Evolutionary conservation across 805 yeast genomes (phyloP), one percentile per base, ranked within the genome.

Genomic region (Brettanomyces nanus): DNA sequence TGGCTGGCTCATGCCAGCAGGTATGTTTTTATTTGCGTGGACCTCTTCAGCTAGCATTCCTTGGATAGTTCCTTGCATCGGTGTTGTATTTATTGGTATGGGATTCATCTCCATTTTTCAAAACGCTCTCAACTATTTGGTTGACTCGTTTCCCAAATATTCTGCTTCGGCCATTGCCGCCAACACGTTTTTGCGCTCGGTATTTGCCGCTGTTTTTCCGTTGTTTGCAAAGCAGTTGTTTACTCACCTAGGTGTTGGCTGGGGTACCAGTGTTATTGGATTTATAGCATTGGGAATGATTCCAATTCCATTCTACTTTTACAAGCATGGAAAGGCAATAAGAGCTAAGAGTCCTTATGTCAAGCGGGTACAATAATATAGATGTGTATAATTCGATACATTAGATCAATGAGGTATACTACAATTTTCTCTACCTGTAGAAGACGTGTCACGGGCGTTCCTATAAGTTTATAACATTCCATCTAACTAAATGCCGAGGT

Each of bases 161-260:
- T 74, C 86, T 0, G 87, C 87, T 0, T 71, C 80, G n/a, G 71
- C 54, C 3, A 46, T 53, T 44, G 58, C 56, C 5, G 76, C 75
- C 0, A 82, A 81, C 3, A 75, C 85, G 0, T 70, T 80, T 43
- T 71, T 77, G 48, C 65, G 92, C 48, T 76, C 85, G 4, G 54
- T 71, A 31, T 69, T 81, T 49, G 90, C 89, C 1, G 81, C 78
- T 38, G 65, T 72, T 9, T 79, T 82, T 61, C 92, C 87, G 3
- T 58, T 80, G 32, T 77, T 79, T 54, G 84, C 82, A 3, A 57
- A 64, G 10, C 60, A 68, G 6, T 71, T 81, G 79, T 81, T 76
- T 53, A 56, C 43, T 6, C 39, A 40, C 19, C 53, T 81, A 34
- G 80, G 80, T 13, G 77, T 77, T 47, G 84, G 84, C 6, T 80